Conservation (phyloP, 306 rosid species). For the Vicia faba region DNA sequence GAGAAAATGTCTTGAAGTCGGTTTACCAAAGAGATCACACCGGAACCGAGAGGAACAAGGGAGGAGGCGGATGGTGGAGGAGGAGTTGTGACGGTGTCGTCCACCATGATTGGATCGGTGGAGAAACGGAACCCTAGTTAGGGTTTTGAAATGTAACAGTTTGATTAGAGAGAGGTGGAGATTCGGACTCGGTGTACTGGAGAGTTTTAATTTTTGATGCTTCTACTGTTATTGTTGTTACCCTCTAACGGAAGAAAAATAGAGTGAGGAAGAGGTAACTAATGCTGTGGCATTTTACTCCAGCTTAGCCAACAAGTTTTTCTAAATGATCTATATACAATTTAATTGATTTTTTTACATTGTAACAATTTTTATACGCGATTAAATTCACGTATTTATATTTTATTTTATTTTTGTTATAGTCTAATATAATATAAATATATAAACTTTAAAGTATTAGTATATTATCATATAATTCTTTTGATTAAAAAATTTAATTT, state of each 20-base stretch:
- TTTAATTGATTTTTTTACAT: no score
- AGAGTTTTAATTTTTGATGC: neutral
- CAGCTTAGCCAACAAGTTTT: no score
- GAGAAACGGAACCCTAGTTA: slow-evolving; percentile 36
- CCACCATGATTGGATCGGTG: slow-evolving; percentile 67
- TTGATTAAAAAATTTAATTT: no score
- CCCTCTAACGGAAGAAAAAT: neutral
- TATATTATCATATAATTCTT: no score
- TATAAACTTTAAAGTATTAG: no score
- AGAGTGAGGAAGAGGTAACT: neutral
- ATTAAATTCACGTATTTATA: no score
- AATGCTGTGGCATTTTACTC: no score
- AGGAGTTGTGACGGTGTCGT: slow-evolving; percentile 53
- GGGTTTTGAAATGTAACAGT: slow-evolving; percentile 39
- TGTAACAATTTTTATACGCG: no score
- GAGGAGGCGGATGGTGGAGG: slow-evolving; percentile 42
- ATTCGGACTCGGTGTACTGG: neutral
- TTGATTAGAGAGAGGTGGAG: slow-evolving; percentile 8
- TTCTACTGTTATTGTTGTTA: no score
- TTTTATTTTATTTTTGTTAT: no score
- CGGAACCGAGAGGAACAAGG: slow-evolving; percentile 70
- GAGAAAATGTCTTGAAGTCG: slow-evolving; percentile 94
- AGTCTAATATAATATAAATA: no score
- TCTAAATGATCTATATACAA: no score
- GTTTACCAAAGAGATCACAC: slow-evolving; percentile 87